Conservation (phyloP, 2,329 filamentous ascomycete species). For the Aureobasidium leucospermi region DNA sequence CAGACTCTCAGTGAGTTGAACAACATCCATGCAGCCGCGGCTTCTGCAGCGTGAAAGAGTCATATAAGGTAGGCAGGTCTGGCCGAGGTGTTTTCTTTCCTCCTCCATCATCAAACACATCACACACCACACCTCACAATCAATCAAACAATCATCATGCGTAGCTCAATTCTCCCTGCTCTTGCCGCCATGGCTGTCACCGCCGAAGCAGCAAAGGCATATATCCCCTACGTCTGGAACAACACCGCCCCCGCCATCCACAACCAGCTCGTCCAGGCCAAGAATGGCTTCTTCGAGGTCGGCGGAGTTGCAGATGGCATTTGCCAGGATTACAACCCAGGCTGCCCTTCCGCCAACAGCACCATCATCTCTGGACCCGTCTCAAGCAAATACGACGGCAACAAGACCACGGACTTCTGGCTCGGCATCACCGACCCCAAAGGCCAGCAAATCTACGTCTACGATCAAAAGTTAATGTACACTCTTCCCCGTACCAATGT, state of each 20-base stretch:
- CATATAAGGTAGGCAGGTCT: not conserved
- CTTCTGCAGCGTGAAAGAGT: not conserved
- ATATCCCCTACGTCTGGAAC: slow-evolving; percentile 4
- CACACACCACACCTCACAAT: not conserved
- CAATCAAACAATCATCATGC: not conserved
- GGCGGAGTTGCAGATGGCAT: not conserved
- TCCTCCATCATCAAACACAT: not conserved
- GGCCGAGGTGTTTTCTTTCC: not conserved
- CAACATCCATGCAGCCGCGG: not conserved
- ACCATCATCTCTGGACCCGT: not conserved
- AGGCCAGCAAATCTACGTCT: not conserved
- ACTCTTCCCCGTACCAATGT: not conserved
- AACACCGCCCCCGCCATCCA: not conserved
- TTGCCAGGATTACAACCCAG: not conserved
- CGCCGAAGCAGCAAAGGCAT: not conserved
- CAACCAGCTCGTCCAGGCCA: not conserved
- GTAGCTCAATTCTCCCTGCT: not conserved
- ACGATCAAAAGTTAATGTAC: not conserved
- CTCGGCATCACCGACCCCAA: not conserved
- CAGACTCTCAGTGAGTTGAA: not conserved
- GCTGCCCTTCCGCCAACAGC: not conserved
- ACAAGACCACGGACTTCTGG: not conserved
- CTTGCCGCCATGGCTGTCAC: not conserved
- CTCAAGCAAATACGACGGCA: not conserved
- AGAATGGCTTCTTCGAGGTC: not conserved